Conservation (phyloP, 768 basidiomycete genomes). For the Terana coerulea region DNA sequence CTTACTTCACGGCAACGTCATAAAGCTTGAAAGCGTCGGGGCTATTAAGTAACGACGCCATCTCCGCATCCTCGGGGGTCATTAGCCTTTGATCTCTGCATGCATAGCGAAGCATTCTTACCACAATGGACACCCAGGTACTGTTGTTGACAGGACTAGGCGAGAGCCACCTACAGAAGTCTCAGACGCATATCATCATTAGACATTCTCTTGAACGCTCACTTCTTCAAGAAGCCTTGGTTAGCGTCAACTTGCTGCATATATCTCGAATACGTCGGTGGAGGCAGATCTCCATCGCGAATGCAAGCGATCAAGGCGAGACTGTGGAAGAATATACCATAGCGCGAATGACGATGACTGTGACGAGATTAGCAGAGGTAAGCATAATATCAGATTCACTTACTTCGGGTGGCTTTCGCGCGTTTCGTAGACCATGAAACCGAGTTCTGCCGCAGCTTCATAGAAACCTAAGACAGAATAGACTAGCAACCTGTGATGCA, state of each 20-base stretch:
- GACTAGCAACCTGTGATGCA: slow-evolving; percentile 48
- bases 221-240: slow-evolving; percentile 60
- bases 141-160: slow-evolving; percentile 66
- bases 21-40: slow-evolving; percentile 62
- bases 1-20: slow-evolving; percentile 64
- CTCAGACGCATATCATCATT: not conserved
- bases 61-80: slow-evolving; percentile 57
- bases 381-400: slow-evolving; percentile 13
- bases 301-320: slow-evolving; percentile 62
- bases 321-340: slow-evolving; percentile 66
- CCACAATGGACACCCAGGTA: slow-evolving; percentile 67
- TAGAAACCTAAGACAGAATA: slow-evolving; percentile 59
- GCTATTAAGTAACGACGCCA: slow-evolving; percentile 53
- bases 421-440: slow-evolving; percentile 58
- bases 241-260: slow-evolving; percentile 56
- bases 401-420: slow-evolving; percentile 64
- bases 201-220: slow-evolving; percentile 15
- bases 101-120: slow-evolving; percentile 27
- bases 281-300: slow-evolving; percentile 38
- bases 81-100: not conserved
- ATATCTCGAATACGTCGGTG: slow-evolving; percentile 37
- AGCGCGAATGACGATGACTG: slow-evolving; percentile 69
- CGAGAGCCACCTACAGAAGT: slow-evolving; percentile 55
- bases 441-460: slow-evolving; percentile 56
- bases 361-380: not conserved